Percentiles rank a stretch among this genome's conserved stretches.
Evolutionary conservation across 345 rosid species (phyloP).

Genomic region (Durio zibethinus): DNA sequence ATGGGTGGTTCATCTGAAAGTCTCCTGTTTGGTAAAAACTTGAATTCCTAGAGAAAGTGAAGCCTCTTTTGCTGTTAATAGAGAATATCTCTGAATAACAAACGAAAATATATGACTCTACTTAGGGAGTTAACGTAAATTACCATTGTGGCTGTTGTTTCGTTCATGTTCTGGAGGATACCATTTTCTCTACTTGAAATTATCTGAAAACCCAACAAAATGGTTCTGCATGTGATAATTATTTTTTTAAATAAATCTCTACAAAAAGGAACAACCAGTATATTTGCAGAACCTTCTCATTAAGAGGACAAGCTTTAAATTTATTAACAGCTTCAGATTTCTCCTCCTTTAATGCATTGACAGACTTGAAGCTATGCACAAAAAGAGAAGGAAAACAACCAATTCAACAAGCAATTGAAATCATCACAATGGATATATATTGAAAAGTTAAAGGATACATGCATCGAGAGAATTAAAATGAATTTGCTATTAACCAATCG

Average conservation of each 20-base stretch:
- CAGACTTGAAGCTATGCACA: slow-evolving; percentile 30
- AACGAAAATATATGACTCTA: background rate
- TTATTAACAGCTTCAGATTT: slow-evolving; percentile 25
- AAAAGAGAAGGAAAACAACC: background rate
- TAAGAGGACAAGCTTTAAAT: slow-evolving; percentile 21
- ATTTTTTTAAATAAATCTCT: background rate
- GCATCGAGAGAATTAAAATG: background rate
- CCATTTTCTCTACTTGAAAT: slow-evolving; percentile 13
- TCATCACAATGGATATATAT: background rate
- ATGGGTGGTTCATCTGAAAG: slow-evolving; percentile 27
- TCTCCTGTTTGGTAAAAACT: slow-evolving; percentile 18
- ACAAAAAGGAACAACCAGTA: background rate
- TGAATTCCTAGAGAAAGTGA: slow-evolving; percentile 31
- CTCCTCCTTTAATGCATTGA: slow-evolving; percentile 23
- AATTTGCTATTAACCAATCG: background rate
- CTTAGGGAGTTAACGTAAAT: background rate
- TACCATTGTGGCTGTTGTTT: slow-evolving; percentile 9
- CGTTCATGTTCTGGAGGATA: slow-evolving; percentile 16
- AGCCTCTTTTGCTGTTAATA: background rate
- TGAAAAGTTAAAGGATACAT: background rate
- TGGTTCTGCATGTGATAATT: background rate
- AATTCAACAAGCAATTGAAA: background rate
- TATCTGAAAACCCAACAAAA: slow-evolving; percentile 12
- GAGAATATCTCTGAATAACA: background rate
- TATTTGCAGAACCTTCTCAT: slow-evolving; percentile 34